Evolutionary conservation across 352 stramenopile genomes (phyloP), one percentile per base, ranked within the genome.

Genomic region (Pythium dissimile): DNA sequence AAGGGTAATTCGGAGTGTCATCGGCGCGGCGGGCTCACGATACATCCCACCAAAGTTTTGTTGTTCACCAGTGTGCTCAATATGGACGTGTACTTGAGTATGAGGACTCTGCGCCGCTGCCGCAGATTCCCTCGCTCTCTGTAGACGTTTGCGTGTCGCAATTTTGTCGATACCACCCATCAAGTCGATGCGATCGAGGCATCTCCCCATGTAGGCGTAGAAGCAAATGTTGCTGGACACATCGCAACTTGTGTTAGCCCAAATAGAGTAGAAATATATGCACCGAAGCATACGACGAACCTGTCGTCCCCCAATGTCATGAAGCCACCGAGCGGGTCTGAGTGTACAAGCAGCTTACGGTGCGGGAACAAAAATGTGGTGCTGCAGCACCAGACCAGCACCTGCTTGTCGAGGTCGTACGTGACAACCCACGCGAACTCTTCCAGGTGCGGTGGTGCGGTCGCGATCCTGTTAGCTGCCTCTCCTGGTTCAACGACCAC

Each of bases 381-480:
- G 49, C 65, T 80, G 31, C 84, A 79, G 44, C 72, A 84, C 76
- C 76, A 86, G 37, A 84, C 50, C 11, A 86, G 44, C 28, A 81
- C 67, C 20, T 74, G 59, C 4, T 59, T 51, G 21, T 84, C 73
- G 49, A 63, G 24, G 16, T 86, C 76, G 26, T 74, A 77, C 13
- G 69, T 81, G 46, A 81, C 71, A 2, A 86, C 56, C 76, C 76
- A 86, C 20, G 73, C 74, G 62, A 84, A 83, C 8, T 59, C 64
- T 38, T 83, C 67, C 15, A 50, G 6, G 2, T 64, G 31, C 20
- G 46, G 28, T 26, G 59, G 46, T 8, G 21, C 52, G 7, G 30
- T 21, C 11, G 54, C 39, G 13, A 72, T 46, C 41, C 45, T 38
- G 6, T 24, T 47, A 15, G 52, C 59, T 47, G 53, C 51, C 39